These are phyloP conservation scores for Azolla pinnata DNA, from an alignment of 75 land plant species.

Conservation along the genomic window DNA sequence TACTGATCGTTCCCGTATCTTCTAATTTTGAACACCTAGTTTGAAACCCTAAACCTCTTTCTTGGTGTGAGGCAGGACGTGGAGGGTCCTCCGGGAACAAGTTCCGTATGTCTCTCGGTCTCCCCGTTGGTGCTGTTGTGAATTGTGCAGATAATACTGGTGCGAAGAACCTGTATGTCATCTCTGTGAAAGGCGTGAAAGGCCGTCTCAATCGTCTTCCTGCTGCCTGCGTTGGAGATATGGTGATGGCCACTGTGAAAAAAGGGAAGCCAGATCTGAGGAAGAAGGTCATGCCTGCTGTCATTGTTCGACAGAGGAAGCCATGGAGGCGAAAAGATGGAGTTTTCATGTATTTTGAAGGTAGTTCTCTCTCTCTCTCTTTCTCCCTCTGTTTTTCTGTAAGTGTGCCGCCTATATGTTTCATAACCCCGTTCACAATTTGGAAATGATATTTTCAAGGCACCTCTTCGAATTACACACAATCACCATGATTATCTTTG, in stretches of 20 bases:
- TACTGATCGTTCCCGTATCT: too few species aligned
- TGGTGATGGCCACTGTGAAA: conserved; percentile 53
- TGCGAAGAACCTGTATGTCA: conserved; percentile 31
- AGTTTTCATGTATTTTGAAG: conserved; percentile 52
- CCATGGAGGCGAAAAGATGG: conserved; percentile 44
- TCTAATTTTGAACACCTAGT: too few species aligned
- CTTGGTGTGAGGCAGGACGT: too few species aligned
- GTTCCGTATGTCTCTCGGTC: conserved; percentile 51
- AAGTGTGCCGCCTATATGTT: background rate
- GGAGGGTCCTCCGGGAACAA: conserved; percentile 49
- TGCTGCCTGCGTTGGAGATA: conserved; percentile 44
- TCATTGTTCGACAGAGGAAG: conserved; percentile 37
- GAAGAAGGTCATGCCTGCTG: conserved; percentile 59
- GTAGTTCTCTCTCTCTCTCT: conserved; percentile 10
- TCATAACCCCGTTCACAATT: background rate
- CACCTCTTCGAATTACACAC: too few species aligned
- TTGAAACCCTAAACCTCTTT: too few species aligned
- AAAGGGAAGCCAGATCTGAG: conserved; percentile 44
- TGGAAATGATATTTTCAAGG: too few species aligned
- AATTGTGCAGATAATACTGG: conserved; percentile 42
- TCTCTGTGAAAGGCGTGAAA: conserved; percentile 47
- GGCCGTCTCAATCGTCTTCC: conserved; percentile 39
- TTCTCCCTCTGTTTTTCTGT: background rate
- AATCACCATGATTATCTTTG: too few species aligned
- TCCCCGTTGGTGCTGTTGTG: conserved; percentile 30